Evolutionary conservation across 371 early-diverging fungal genomes (phyloP), one percentile per base, ranked within the genome.

Genomic region (Apophysomyces trapeziformis): DNA sequence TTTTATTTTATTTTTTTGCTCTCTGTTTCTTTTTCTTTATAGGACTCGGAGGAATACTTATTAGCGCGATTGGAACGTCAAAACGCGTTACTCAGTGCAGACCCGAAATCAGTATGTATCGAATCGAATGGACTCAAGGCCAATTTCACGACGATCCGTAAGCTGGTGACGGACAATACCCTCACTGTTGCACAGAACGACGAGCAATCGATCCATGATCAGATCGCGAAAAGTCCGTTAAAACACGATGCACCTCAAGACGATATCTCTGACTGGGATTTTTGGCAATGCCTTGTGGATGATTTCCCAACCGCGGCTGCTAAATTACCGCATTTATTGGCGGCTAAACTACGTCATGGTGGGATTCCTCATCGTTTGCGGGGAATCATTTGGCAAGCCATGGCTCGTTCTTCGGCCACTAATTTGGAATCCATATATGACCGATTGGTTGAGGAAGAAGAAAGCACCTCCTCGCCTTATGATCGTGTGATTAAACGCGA

Each of bases 401-500:
- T 97, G 90, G 86, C 90, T 45, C 91, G 87, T 62, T 86, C 91
- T 7, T 88, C 91, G 26, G 85, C 89, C 11, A 88, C 78, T 0
- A 73, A 89, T 61, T 79, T 96, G 62, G 96, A 96, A 73, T 82
- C 88, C 4, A 83, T 92, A 50, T 97, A 95, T 72, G 74, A 86
- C 46, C 89, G 87, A 64, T 86, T 97, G 56, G 72, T 94, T 21
- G 77, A 82, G 50, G 88, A 93, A 66, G 76, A 85, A 18, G 39
- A 54, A n/a, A 86, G 88, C 62, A 71, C 81, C 2, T 66, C 79
- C 0, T 90, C 94, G 39, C 84, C 89, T 14, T 92, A 94, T 68
- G 98, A 95, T 68, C 90, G 93, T 63, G 85, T 93, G 64, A 97
- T 97, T 58, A 86, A 89, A 56, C 86, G 96, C 6, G 98, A 97